These are phyloP conservation scores for Thymus quinquecostatus DNA, from an alignment of 257 asterid species.

Conservation along the genomic window DNA sequence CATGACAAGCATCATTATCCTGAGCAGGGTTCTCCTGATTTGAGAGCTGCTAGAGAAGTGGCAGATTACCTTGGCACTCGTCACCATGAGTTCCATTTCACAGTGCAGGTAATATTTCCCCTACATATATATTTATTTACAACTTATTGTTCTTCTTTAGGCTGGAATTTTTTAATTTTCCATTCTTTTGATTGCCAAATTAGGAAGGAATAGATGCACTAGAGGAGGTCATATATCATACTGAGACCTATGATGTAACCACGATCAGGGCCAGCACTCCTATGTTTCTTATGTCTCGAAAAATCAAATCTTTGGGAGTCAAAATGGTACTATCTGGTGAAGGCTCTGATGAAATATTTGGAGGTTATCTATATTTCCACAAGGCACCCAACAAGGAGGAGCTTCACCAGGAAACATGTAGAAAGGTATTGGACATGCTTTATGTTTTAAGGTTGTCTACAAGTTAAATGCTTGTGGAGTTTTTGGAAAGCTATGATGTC, in stretches of 20 bases:
- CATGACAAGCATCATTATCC: conserved; percentile 4
- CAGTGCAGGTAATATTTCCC: conserved; percentile 76
- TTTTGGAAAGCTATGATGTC: neutral
- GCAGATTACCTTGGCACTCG: conserved; percentile 93
- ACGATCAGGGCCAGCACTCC: conserved; percentile 98
- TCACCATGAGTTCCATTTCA: conserved; percentile 93
- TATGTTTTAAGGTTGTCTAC: conserved; percentile 4
- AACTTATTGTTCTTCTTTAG: conserved; percentile 5
- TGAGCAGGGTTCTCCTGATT: conserved; percentile 90
- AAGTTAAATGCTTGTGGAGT: conserved; percentile 16
- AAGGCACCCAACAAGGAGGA: conserved; percentile 98
- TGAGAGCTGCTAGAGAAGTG: conserved; percentile 96
- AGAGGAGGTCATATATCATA: conserved; percentile 93
- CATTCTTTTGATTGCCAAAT: conserved; percentile 40
- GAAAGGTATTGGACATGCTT: conserved; percentile 59
- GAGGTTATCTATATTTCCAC: conserved; percentile 95
- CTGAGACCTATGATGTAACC: conserved; percentile 97
- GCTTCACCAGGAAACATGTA: conserved; percentile 91
- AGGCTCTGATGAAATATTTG: conserved; percentile 98
- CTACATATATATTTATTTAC: neutral
- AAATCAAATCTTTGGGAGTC: conserved; percentile 92
- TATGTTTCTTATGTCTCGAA: conserved; percentile 96
- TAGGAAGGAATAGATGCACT: conserved; percentile 99
- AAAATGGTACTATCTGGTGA: conserved; percentile 99
- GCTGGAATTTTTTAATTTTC: conserved; percentile 21